Evolutionary conservation across 768 basidiomycete species (phyloP).

Genomic region (Podaxis sp.): DNA sequence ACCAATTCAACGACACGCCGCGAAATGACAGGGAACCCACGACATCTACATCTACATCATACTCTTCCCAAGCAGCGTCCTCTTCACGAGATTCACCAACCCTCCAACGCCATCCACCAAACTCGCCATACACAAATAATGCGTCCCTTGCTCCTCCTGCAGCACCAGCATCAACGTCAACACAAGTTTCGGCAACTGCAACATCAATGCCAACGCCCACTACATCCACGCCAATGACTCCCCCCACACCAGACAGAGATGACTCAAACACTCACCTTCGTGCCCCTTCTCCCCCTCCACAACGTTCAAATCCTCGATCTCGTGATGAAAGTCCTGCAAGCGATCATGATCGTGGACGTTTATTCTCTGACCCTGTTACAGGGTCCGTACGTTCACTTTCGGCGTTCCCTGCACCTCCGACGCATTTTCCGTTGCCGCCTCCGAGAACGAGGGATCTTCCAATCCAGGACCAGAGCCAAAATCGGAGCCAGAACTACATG

Average conservation of each 20-base stretch:
- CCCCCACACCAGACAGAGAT: slow-evolving; percentile 4
- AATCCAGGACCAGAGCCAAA: slow-evolving; percentile 12
- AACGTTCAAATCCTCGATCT: not conserved
- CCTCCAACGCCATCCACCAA: slow-evolving; percentile 1
- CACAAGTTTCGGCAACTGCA: not conserved
- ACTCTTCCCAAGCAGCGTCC: slow-evolving; percentile 1
- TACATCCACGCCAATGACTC: not conserved
- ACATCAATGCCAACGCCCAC: not conserved
- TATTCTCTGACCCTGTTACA: slow-evolving; percentile 39
- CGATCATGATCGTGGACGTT: slow-evolving; percentile 24
- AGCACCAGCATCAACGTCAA: not conserved
- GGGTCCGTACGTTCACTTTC: slow-evolving; percentile 69
- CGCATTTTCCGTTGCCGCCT: slow-evolving; percentile 67
- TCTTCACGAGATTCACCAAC: slow-evolving; percentile 6
- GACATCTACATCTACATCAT: not conserved
- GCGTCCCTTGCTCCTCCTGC: not conserved
- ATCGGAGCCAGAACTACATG: not conserved
- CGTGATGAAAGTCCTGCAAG: slow-evolving; percentile 8
- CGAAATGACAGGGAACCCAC: not conserved
- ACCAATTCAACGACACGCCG: not conserved
- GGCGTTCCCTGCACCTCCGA: slow-evolving; percentile 72
- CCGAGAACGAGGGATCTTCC: slow-evolving; percentile 22
- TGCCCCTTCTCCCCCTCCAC: not conserved
- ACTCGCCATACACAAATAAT: not conserved
- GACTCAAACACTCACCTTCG: not conserved